Base-by-base conservation (phyloP, 148 eudicot species). In the Amaranthus palmeri region DNA sequence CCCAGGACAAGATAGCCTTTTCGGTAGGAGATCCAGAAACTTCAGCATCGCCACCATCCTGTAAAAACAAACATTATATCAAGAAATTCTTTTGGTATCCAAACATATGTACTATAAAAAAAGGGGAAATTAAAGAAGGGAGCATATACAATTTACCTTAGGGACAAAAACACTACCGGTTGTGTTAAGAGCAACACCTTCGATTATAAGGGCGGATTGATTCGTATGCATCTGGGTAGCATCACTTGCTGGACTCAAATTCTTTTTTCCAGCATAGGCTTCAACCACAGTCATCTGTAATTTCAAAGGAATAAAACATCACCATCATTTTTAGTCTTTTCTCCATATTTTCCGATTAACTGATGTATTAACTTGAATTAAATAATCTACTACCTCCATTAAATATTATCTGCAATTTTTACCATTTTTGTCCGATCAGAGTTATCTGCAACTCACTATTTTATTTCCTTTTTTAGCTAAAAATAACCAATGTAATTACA, bases 21-120 rank as follows among this genome's bases (percentile, higher is more conserved):
- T 93, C 98, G 11, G 98, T 93, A 10, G 98, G 98, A 72, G 98
- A 90, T 75, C 98, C 98, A 36, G 98, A 90, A 74, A 88, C 80
- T 79, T 90, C 98, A 40, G 79, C 66, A 15, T 69, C 74, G 60
- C 61, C 85, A 67, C 88, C 93, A 73, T 78, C 82, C 98, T 93
- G 67, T 75, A 67, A 61, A 60, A 72, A n/a, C 58, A 17, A 55
- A 63, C 36, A 25, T 25, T 1, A 25, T 25, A 25, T 25, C 36
- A 25, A 25, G 36, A 25, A 25, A 25, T 25, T 25, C 36, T 25
- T 25, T 25, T 25, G 36, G 36, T 25, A 25, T 25, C 36, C 36
- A 25, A 25, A 25, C 36, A 25, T 25, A 25, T 25, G 36, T 25
- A 25, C 36, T 25, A 70, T 47, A 40, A 36, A 9, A 15, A 17